These are phyloP conservation scores for Pezicula rhizophila DNA, from an alignment of 2,329 filamentous ascomycete genomes.

Conservation along the genomic window DNA sequence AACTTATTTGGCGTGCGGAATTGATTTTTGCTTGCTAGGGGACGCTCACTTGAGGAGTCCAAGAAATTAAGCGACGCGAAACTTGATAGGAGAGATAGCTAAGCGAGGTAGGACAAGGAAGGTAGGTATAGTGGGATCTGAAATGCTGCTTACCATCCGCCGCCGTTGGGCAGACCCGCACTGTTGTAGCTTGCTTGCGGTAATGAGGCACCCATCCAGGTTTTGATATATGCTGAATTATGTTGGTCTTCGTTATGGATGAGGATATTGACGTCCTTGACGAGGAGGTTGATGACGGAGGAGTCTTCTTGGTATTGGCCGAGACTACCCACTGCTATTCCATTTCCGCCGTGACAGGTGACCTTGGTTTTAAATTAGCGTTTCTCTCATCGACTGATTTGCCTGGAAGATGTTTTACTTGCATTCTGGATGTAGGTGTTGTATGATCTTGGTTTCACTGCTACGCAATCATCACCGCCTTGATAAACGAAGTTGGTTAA, in stretches of 20 bases:
- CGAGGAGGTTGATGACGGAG: conserved; percentile 39
- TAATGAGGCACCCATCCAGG: conserved; percentile 42
- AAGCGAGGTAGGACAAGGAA: no score
- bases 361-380: not conserved
- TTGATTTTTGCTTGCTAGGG: no score
- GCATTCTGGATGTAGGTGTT: conserved; percentile 40
- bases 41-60: no score
- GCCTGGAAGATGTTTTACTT: not conserved
- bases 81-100: no score
- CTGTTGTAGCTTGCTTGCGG: conserved; percentile 40
- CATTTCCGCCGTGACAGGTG: conserved; percentile 45
- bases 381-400: no score
- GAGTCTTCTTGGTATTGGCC: conserved; percentile 48
- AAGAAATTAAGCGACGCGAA: no score
- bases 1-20: no score
- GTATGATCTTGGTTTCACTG: conserved; percentile 47
- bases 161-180: conserved; percentile 38
- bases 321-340: conserved; percentile 45
- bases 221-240: conserved; percentile 45
- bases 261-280: conserved; percentile 38
- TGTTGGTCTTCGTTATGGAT: conserved; percentile 38
- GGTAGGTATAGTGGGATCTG: no score
- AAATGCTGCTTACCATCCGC: conserved; percentile 32
- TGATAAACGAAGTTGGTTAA: conserved; percentile 44
- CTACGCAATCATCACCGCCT: conserved; percentile 49